Evolutionary conservation across 192 early-diverging fungal species (phyloP).

Genomic region (Coemansia sp.): DNA sequence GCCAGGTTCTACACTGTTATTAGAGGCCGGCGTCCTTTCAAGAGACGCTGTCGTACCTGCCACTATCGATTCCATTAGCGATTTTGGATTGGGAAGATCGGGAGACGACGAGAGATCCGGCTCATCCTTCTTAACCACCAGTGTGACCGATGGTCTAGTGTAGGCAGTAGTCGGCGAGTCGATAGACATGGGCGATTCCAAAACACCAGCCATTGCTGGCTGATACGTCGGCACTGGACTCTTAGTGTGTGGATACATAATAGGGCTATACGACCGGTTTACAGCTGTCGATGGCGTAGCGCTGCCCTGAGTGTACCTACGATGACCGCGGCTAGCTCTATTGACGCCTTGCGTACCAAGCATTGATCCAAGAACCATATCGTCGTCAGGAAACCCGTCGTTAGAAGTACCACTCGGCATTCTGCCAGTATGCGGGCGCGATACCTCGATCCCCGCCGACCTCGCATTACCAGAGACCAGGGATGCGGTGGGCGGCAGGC

Average conservation of each 20-base stretch:
- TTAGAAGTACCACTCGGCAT: not conserved
- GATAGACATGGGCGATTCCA: conserved; percentile 15
- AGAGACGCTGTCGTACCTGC: not conserved
- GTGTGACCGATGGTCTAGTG: not conserved
- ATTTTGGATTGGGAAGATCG: not conserved
- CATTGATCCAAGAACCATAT: not conserved
- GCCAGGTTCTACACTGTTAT: not conserved
- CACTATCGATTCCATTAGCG: not conserved
- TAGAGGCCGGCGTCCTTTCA: not conserved
- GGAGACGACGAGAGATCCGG: not conserved
- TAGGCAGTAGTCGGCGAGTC: not conserved
- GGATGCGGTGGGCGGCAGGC: not conserved
- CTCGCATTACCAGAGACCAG: not conserved
- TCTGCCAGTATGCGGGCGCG: not conserved
- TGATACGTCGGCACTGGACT: not conserved
- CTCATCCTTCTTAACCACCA: not conserved
- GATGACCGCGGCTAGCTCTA: not conserved
- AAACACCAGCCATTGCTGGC: not conserved
- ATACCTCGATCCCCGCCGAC: conserved; percentile 1
- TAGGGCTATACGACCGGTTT: not conserved
- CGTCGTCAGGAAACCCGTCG: conserved; percentile 35
- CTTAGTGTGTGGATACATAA: not conserved
- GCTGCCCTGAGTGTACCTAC: conserved; percentile 5
- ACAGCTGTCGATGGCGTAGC: not conserved
- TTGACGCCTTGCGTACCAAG: conserved; percentile 3